phyloP scores from a whole-genome alignment of 495 filamentous ascomycete species.

The Talaromyces liani region DNA sequence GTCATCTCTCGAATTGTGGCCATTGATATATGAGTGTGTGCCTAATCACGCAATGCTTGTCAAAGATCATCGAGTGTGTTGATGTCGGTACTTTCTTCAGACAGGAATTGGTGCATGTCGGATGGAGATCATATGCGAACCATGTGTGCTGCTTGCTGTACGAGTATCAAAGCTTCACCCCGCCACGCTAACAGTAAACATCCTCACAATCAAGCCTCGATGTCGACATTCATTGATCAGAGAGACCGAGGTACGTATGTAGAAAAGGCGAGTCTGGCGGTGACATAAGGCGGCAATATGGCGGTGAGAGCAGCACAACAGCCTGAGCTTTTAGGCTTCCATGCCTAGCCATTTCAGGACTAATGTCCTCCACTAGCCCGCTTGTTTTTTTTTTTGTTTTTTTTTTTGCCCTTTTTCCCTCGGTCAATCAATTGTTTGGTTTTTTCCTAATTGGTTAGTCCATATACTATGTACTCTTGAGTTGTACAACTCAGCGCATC shows the following conservation, averaged over 20 bases:
- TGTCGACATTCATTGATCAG: neutral
- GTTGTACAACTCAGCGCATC: neutral
- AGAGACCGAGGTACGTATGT: neutral
- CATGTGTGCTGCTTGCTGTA: neutral
- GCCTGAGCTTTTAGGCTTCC: neutral
- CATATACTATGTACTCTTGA: neutral
- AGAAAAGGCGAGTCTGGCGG: neutral
- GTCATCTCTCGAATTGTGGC: neutral
- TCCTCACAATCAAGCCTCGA: neutral
- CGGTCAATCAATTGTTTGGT: neutral
- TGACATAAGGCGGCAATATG: neutral
- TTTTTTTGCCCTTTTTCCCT: neutral
- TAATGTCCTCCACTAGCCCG: neutral
- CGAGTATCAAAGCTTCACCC: neutral
- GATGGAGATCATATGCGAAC: neutral
- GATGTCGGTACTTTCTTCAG: neutral
- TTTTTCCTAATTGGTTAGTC: slow-evolving; percentile 3
- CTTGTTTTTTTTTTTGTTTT: neutral
- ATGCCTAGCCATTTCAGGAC: neutral
- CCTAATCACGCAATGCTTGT: neutral
- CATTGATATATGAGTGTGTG: neutral
- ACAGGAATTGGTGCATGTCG: neutral
- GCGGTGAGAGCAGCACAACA: neutral
- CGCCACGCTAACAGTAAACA: neutral
- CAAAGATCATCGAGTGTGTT: neutral